A percentile compares a stretch with the other conserved stretches of the same genome.
Evolutionary conservation across 176 grass and related monocot species (phyloP).

Genomic region (Avena atlantica): DNA sequence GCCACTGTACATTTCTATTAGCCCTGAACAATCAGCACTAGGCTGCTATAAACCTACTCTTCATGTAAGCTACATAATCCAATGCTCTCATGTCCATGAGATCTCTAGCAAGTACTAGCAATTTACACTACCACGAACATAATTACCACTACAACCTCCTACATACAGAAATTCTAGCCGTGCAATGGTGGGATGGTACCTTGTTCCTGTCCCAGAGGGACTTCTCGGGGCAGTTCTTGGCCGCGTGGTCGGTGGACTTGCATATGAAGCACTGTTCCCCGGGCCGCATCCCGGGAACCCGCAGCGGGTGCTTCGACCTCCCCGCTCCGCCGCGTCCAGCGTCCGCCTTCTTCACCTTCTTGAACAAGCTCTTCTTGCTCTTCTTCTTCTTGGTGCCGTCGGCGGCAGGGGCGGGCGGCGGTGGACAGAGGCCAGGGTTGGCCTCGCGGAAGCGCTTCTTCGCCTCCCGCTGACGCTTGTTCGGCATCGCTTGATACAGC

Average conservation of each 20-base stretch:
- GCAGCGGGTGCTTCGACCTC: conserved; percentile 73
- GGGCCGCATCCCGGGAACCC: conserved; percentile 89
- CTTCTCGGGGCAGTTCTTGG: conserved; percentile 91
- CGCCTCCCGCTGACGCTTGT: conserved; percentile 75
- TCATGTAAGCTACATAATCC: conserved; percentile 1
- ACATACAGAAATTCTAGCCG: not conserved
- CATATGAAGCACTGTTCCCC: conserved; percentile 99
- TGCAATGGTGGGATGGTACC: conserved; percentile 43
- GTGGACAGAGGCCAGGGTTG: conserved; percentile 60
- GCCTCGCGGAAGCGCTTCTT: conserved; percentile 68
- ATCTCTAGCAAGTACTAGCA: conserved; percentile 12
- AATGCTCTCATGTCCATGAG: not conserved
- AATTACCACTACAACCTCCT: not conserved
- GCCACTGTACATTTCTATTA: not conserved
- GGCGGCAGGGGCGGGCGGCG: conserved; percentile 40
- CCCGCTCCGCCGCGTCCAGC: conserved; percentile 21
- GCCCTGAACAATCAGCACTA: not conserved
- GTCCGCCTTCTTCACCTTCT: conserved; percentile 50
- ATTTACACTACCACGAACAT: not conserved
- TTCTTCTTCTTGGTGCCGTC: conserved; percentile 53
- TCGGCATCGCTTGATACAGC: conserved; percentile 60
- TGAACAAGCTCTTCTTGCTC: conserved; percentile 51
- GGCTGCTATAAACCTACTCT: not conserved
- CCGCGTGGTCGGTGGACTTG: conserved; percentile 82
- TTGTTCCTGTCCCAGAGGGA: conserved; percentile 92